Evolutionary conservation across 2,329 filamentous ascomycete genomes (phyloP), one percentile per base, ranked within the genome.

Genomic region (Acrodontium crateriforme): DNA sequence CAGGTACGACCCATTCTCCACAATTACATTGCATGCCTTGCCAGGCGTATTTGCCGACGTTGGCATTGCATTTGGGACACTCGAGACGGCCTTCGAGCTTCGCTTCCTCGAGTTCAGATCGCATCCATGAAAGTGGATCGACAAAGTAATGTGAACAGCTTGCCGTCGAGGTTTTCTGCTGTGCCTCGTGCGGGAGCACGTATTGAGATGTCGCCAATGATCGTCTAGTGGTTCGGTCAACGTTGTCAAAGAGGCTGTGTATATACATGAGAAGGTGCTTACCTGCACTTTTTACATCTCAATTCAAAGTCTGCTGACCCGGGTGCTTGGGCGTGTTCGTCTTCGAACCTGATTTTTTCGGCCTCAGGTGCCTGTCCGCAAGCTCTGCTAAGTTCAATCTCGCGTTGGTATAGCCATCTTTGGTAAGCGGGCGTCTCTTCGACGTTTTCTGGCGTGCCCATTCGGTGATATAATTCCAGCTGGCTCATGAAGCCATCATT

Each of bases 91-190:
- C 89, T 35, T 85, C 81, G 14, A 95, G 65, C 36, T 76, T 71
- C 16, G 81, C 84, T 45, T 79, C 69, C 44, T 85, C 79, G n/a
- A 98, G 71, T 45, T 77, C 75, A 1, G 74, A 62, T 5, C 80
- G 74, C 89, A 98, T 98, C 89, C 89, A 98, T 9, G 81, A 81
- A 18, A 98, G 62, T 1, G 89, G 83, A 47, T 95, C 84, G 38
- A 95, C 58, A 55, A 94, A 95, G 52, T 85, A 71, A 54, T 95
- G 87, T 12, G 78, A 77, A 47, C 89, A 98, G 18, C 59, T 50
- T 10, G 48, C 40, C 20, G 33, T 9, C 18, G 34, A 12, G 28
- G 20, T 31, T 16, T 16, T 35, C 26, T 25, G 27, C 11, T 24
- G 28, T 11, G 44, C 43, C 34, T 59, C 52, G 54, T 91, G 83